These are phyloP conservation scores for Raphanus raphanistrum DNA, from an alignment of 345 rosid genomes.

Conservation along the genomic window DNA sequence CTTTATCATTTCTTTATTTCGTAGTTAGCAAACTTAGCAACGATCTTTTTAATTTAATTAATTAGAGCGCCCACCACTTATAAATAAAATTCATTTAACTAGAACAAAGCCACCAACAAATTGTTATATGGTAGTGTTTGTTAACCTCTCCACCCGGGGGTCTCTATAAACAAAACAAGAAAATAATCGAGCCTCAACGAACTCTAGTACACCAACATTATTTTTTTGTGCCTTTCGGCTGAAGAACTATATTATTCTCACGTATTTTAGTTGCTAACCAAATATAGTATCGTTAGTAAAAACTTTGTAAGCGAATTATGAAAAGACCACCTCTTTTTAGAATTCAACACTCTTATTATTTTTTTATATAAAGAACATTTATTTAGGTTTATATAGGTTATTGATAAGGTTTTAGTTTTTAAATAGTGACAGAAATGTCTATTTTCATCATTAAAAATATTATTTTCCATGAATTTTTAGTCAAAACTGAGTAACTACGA, in stretches of 20 bases:
- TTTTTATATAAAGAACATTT: background rate
- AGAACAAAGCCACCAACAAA: background rate
- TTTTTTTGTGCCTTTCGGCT: too few relatives aligned
- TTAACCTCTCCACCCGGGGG: background rate
- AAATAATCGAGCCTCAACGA: too few relatives aligned
- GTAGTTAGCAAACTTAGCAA: background rate
- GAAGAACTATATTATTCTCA: background rate
- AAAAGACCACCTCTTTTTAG: background rate
- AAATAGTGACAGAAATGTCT: background rate
- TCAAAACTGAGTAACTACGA: background rate
- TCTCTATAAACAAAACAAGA: too few relatives aligned
- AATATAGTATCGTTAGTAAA: background rate
- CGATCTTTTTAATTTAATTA: slow-evolving; percentile 3
- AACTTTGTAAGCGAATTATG: background rate
- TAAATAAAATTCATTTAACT: background rate
- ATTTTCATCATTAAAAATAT: background rate
- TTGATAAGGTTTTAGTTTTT: background rate
- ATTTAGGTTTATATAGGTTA: background rate
- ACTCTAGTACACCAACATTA: too few relatives aligned
- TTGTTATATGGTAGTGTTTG: background rate
- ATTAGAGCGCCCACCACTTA: slow-evolving; percentile 5
- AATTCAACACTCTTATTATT: background rate
- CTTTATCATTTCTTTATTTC: background rate
- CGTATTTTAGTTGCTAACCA: background rate
- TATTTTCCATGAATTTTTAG: background rate